Evolutionary conservation across 805 yeast species (phyloP).

Genomic region (Schizosaccharomyces octosporus): DNA sequence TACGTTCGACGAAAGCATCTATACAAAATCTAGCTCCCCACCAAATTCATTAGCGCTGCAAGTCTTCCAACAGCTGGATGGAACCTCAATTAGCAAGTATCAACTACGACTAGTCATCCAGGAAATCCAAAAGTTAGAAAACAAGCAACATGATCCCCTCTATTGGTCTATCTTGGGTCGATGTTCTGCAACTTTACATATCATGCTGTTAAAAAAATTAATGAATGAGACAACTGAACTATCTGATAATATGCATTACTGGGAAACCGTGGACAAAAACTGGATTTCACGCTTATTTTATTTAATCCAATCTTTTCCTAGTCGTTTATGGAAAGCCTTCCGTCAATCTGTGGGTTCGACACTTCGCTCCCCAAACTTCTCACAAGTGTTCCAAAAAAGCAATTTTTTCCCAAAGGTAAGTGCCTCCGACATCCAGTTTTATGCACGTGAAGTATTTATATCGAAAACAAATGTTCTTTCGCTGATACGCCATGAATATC

Average conservation of each 20-base stretch:
- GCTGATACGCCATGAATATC: neutral
- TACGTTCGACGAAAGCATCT: neutral
- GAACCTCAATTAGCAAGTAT: neutral
- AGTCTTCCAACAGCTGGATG: neutral
- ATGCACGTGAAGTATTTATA: neutral
- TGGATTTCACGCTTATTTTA: neutral
- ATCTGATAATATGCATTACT: neutral
- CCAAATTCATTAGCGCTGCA: neutral
- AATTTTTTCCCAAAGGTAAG: neutral
- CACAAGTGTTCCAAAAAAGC: neutral
- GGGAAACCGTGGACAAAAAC: neutral
- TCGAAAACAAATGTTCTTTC: neutral
- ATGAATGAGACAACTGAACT: neutral
- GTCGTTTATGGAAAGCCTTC: neutral
- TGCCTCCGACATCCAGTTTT: neutral
- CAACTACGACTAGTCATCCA: neutral
- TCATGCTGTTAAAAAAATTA: neutral
- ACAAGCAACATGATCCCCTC: neutral
- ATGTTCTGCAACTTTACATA: neutral
- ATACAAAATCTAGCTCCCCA: neutral
- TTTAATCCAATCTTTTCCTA: neutral
- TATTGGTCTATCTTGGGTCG: neutral
- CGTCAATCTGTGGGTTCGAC: neutral
- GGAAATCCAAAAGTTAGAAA: neutral
- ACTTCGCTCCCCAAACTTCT: neutral